Evolutionary conservation across 2,329 filamentous ascomycete genomes (phyloP), one percentile per base, ranked within the genome.

Genomic region (Ophiocordyceps robertsii): DNA sequence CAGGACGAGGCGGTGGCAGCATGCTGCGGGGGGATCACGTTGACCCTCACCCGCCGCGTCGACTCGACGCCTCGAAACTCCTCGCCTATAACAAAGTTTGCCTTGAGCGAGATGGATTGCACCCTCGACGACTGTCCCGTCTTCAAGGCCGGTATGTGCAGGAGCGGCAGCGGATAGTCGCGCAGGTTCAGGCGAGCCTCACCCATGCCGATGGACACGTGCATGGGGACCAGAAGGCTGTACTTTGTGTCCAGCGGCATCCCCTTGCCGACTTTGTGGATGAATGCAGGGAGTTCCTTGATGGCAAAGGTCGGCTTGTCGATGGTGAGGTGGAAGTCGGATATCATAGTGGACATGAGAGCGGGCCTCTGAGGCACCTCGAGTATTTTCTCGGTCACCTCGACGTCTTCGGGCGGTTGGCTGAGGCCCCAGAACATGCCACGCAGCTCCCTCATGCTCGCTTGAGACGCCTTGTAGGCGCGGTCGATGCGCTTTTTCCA

Each of bases 11-110:
- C 66, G 2, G 80, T 72, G 41, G 77, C 72, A n/a, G 65, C 66
- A 45, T 68, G 73, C 21, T 56, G 57, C 2, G 84, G 77, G 1
- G 90, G 89, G 1, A 95, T 78, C 42, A 98, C 82, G 46, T 92
- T 80, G 13, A 98, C 84, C 46, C 78, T 74, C 41, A 93, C 83
- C 51, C 84, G 77, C 31, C 90, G 76, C 2, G 81, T 84, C 3
- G 89, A 94, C 57, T 90, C 80, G 13, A 76, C 63, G 17, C 87
- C 84, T 46, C 88, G 76, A 52, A 81, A 95, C 58, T 98, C 93
- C 63, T 98, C 92, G 0, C 88, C 93, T 47, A 98, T 82, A 6
- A 98, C 89, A 57, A 98, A 95, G 55, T 98, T 86, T 1, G 89
- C 84, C 51, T 79, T 83, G 42, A 98, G 67, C 1, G 84, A 87